Base-by-base conservation (phyloP, 352 stramenopile genomes). In the Globisporangium radiosum region DNA sequence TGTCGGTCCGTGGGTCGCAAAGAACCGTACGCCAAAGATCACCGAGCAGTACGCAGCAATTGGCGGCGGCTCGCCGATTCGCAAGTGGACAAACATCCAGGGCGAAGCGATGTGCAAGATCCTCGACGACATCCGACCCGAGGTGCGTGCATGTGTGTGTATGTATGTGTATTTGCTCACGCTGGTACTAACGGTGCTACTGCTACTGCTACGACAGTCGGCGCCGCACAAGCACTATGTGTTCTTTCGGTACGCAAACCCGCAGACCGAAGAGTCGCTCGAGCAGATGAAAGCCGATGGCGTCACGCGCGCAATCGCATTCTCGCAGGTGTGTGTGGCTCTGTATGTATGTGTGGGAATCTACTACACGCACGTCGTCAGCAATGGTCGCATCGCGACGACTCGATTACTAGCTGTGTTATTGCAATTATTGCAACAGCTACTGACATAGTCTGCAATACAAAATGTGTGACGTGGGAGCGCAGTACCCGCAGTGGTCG, bases 171-270 rank as follows among this genome's bases (percentile, higher is more conserved):
- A 7, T 50, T 14, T 36, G 10, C 43, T 70, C 50, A 40, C 40
- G 37, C 6, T 13, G 25, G 3, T 33, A 33, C 25, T 33, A 3
- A 33, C 25, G 25, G 1, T 15, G 7, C 9, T 19, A 15, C 5
- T 47, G 25, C 10, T 54, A 15, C 42, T 52, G 53, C 37, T 4
- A 15, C 45, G 25, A n/a, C 51, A 93, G 73, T 91, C 66, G 42
- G 87, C 78, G 11, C 81, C 97, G n/a, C 81, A 97, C 71, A 95
- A 96, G 69, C 85, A 90, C 58, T 99, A 99, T 65, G 90, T 98
- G 47, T 97, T 97, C 49, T 99, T 99, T 84, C 87, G 97, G 49
- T 99, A 99, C 70, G 98, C 96, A 64, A 92, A 98, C 59, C 97
- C 97, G 33, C 92, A 98, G 63, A 99, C 97, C 7, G 96, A 99